A percentile compares a stretch with the other conserved stretches of the same genome.
Evolutionary conservation across 257 asterid species (phyloP).

Genomic region (Penstemon newberryi): DNA sequence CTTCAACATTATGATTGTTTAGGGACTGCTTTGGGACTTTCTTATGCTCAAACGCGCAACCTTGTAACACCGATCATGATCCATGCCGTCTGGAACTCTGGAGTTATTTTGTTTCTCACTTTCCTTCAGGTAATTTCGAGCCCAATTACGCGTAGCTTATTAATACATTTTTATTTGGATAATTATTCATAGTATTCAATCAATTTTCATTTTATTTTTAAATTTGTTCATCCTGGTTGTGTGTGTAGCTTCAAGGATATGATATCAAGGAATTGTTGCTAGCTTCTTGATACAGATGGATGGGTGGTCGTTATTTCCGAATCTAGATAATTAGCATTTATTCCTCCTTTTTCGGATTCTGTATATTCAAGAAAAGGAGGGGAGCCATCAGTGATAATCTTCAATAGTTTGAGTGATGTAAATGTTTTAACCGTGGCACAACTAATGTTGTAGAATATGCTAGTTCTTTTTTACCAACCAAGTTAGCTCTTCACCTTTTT

Average conservation of each 20-base stretch:
- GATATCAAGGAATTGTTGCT: conserved; percentile 84
- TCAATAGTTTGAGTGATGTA: too few relatives aligned
- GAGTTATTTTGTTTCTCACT: conserved; percentile 84
- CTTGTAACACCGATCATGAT: conserved; percentile 85
- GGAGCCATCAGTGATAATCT: too few relatives aligned
- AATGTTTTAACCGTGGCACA: too few relatives aligned
- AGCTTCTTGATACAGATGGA: conserved; percentile 42
- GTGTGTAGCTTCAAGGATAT: conserved; percentile 77
- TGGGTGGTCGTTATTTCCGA: too few relatives aligned
- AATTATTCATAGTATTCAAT: background rate
- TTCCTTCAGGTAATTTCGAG: conserved; percentile 74
- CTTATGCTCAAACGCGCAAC: conserved; percentile 91
- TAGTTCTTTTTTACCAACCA: too few relatives aligned
- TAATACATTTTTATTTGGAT: background rate
- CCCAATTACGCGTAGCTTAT: background rate
- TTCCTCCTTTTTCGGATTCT: too few relatives aligned
- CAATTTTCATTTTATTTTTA: background rate
- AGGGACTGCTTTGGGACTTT: conserved; percentile 84
- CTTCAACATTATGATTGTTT: conserved; percentile 12
- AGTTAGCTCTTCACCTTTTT: too few relatives aligned
- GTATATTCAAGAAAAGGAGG: too few relatives aligned
- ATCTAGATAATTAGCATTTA: too few relatives aligned
- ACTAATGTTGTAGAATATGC: too few relatives aligned
- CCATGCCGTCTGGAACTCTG: conserved; percentile 93
- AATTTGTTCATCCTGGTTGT: background rate